These are phyloP conservation scores for Syzygium grande DNA, from an alignment of 345 rosid genomes.

Conservation along the genomic window DNA sequence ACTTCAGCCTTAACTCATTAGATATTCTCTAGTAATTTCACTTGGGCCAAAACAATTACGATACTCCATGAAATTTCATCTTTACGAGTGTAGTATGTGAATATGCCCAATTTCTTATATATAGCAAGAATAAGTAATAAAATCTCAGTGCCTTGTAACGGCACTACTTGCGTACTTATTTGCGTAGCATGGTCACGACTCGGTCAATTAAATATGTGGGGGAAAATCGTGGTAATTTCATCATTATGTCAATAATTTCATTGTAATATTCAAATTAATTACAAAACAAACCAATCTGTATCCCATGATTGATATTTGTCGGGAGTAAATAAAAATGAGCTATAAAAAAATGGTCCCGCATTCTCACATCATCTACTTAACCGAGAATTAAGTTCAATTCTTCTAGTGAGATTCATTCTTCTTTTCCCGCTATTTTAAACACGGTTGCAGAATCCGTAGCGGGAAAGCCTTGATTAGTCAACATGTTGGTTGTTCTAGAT, in stretches of 20 bases:
- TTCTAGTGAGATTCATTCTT: too few relatives aligned
- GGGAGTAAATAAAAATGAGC: not conserved
- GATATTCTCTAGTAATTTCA: not conserved
- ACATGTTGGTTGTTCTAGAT: too few relatives aligned
- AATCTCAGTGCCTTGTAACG: not conserved
- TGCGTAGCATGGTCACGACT: not conserved
- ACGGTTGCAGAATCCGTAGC: too few relatives aligned
- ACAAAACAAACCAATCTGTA: not conserved
- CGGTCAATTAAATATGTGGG: not conserved
- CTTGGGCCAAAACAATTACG: accelerated
- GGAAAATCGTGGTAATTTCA: not conserved
- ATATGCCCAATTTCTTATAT: not conserved
- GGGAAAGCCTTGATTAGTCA: too few relatives aligned
- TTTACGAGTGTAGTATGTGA: accelerated
- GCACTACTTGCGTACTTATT: not conserved
- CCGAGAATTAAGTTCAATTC: too few relatives aligned
- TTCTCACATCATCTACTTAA: too few relatives aligned
- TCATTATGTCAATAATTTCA: not conserved
- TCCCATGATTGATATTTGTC: not conserved
- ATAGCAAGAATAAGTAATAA: not conserved
- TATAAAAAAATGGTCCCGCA: too few relatives aligned
- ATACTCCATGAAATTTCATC: not conserved
- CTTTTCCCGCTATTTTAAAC: too few relatives aligned
- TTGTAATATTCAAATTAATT: not conserved
- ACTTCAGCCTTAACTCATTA: too few relatives aligned